Conservation (phyloP, 2,329 filamentous ascomycete species). For the Xylariaceae sp. region DNA sequence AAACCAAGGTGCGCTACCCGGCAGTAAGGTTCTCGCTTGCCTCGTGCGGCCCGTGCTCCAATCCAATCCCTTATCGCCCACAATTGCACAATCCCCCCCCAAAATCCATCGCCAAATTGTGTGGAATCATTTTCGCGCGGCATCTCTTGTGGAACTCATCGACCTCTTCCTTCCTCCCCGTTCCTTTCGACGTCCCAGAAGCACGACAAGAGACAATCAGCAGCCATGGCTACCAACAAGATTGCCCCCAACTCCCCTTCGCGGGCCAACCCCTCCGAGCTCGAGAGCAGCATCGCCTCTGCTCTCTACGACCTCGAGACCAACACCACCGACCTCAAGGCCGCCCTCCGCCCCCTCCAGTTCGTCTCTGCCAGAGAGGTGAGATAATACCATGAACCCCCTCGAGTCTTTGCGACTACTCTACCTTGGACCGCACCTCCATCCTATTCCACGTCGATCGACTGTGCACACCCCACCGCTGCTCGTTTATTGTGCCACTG, state of each 20-base stretch:
- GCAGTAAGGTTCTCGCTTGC: conserved; percentile 12
- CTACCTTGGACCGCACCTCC: conserved; percentile 22
- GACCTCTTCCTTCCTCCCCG: conserved; percentile 2
- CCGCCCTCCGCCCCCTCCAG: conserved; percentile 93
- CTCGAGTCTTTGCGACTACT: conserved; percentile 14
- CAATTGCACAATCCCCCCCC: conserved; percentile 9
- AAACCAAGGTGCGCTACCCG: no score
- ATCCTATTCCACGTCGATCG: conserved; percentile 26
- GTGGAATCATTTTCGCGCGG: background rate
- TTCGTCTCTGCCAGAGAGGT: conserved; percentile 99
- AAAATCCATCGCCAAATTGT: conserved; percentile 18
- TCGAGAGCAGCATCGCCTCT: conserved; percentile 94
- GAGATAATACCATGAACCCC: conserved; percentile 51
- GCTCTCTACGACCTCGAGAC: conserved; percentile 99
- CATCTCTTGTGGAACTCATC: no score
- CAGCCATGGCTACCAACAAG: conserved; percentile 60
- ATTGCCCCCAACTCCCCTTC: conserved; percentile 97
- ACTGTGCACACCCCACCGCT: conserved; percentile 21
- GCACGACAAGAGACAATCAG: conserved; percentile 22
- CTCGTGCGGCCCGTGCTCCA: conserved; percentile 18
- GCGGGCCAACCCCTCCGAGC: conserved; percentile 92
- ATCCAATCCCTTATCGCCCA: conserved; percentile 10
- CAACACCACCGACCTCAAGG: conserved; percentile 98
- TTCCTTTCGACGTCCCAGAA: conserved; percentile 12
- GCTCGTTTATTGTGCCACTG: conserved; percentile 17